Base-by-base conservation (phyloP, 1,139 yeast species). In the Geotrichum bryndzae region DNA sequence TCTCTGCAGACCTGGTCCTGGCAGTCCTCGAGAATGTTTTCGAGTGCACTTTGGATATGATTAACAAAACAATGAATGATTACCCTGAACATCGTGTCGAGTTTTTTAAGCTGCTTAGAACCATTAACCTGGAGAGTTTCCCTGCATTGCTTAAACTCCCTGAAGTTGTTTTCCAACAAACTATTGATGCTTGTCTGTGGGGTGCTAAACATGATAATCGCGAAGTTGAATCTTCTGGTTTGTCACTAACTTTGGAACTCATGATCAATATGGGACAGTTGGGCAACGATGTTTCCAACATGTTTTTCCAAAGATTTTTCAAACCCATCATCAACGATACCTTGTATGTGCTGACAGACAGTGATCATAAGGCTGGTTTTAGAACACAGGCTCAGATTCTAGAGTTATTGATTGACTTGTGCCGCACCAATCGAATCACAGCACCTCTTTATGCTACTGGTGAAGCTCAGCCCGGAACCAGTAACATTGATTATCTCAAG, bases 41-140 rank as follows among this genome's bases (percentile, higher is more conserved):
- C 76, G 96, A 90, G 74, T 88, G 96, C 73, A 94, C 99, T 2
- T 82, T 94, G 74, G 89, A 87, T 69, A 95, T 94, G 98, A 94
- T 95, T 70, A 90, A 89, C 73, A 88, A 88, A 73, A 97, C 94
- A 75, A 90, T 95, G 74, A 86, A 96, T 7, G 98, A 94, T 74
- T 94, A 90, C 73, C 99, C 99, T 27, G 99, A 95, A 75, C 98
- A 94, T 78, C 85, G 99, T 72, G 96, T 92, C 62, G 98, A 92
- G 74, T 94, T 94, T 74, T 95, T 92, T 79, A 89, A 88, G 76
- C 80, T 94, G 63, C 81, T 94, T 71, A 86, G 91, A 69, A 96
- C 90, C 64, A 92, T 95, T 72, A 88, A 95, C 73, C 77, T 86
- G 67, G 88, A 88, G 72, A 86, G 95, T 31, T 95, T 94, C 80